Base-by-base conservation (phyloP, 225 moss, liverwort and hornwort species). In the Thuidium tamariscinum region DNA sequence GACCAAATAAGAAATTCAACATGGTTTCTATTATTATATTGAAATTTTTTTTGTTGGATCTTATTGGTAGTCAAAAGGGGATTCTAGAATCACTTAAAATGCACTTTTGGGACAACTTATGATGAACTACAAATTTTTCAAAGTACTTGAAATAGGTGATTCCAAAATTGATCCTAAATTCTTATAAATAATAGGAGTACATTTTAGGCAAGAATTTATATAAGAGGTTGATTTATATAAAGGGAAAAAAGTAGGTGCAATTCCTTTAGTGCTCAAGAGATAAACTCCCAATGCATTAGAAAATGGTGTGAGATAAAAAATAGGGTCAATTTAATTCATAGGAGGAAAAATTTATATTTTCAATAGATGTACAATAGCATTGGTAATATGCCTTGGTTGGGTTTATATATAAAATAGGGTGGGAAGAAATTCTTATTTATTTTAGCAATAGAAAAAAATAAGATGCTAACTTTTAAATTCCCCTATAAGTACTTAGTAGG, bases 131-230 rank as follows among this genome's bases (percentile, higher is more conserved):
- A 6, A 39, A 69, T 37, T 13, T 46, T 12, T 37, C 2, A 36
- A 66, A 66, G 7, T 37, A 6, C 0, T 37, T 1, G 37, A 37
- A 67, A 36, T 21, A 66, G 6, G 21, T 4, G 0, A 13, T 39
- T 69, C 1, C 0, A 69, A 14, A 25, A 41, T 0, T 0, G 0
- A 14, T 3, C 4, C 2, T 39, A 14, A 2, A 39, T 8, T 69
- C 41, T 69, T 5, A 39, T 39, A 2, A 23, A 13, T 68, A 39
- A 4, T 39, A 1, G 4, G 0, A 68, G 23, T 68, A 7, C 0
- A 39, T 68, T 69, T 41, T 69, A 69, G 25, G 13, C 5, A 68
- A 23, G 2, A 25, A 68, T 39, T 1, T 39, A 0, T 67, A 39
- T n/a, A n/a, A n/a, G n/a, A 7, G 36, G 12, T 0, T 11, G 2